Evolutionary conservation across 1,139 yeast genomes (phyloP), one percentile per base, ranked within the genome.

Genomic region (Keqinozyma sinolaborantium): DNA sequence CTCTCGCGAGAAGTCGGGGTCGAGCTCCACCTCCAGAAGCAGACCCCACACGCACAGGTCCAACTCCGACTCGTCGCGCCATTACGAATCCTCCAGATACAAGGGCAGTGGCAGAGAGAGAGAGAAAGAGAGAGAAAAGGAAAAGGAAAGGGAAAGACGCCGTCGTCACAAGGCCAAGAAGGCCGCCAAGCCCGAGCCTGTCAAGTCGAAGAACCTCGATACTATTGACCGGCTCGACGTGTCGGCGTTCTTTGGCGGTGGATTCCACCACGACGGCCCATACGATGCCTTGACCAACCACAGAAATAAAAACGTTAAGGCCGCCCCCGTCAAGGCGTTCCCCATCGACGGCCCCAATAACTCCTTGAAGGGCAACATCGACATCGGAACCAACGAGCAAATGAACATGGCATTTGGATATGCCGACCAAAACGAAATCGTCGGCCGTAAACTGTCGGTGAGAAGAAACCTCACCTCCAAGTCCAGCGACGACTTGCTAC

Each of bases 181-280:
- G 38, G 9, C 25, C 7, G 44, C 42, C 28, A 58, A 67, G 37
- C 60, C 66, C 34, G 71, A 63, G 39, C 60, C 70, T 2, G 63
- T 60, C 25, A 70, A 73, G 50, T 57, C 73, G 15, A 78, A 79
- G 46, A 77, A 79, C 44, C 76, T 92, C 43, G 98, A 92, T 53
- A 86, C 95, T 4, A 92, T 92, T 48, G 98, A 92, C 62, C 85
- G 84, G 58, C 70, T 92, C 45, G 98, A 92, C 56, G 97, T 90
- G 24, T 88, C 97, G 5, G 97, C 95, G 1, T 72, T 92, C 43
- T 90, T 85, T 54, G 97, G 97, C n/a, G 82, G 86, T 26, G 86
- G 92, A 1, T 92, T 92, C 71, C 98, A 92, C 58, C 98, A 92
- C 57, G 98, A 92, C 59, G 98, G 98, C 10, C 98, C 98, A 12